Base-by-base conservation (phyloP, 2,329 filamentous ascomycete species). In the Colletotrichum sansevieriae region DNA sequence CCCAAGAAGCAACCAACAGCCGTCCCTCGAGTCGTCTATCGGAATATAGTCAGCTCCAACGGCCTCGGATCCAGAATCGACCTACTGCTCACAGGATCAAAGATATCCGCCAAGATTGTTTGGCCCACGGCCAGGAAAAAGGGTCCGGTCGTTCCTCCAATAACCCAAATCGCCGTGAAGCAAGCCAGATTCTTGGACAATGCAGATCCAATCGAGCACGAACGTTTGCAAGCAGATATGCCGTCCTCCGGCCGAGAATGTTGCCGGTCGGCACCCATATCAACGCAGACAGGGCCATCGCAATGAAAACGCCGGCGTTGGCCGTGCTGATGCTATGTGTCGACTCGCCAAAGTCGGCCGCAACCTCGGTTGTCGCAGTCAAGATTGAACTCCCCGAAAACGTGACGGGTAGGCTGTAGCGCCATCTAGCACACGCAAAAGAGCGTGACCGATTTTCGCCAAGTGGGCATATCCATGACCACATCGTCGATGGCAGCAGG, bases 381-480 rank as follows among this genome's bases (percentile, higher is more conserved):
- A 95, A 79, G 13, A 95, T 88, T 1, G 90, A 90, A 0, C 92
- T 95, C 35, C 89, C 92, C 0, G 91, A 90, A 74, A 97, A 97
- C 2, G 92, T 92, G 68, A 93, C 90, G 57, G 91, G 88, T 68
- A n/a, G n/a, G n/a, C n/a, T n/a, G n/a, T n/a, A 75, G 52, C 4
- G 72, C 71, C 70, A 72, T 73, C 73, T 71, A 75, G 65, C 72
- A 73, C 15, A 71, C 67, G 1, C 67, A 63, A 18, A 70, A 70
- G 8, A 75, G 60, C 2, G 70, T 71, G 9, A 72, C 52, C 57
- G 70, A 72, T 37, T 71, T 72, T 8, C 70, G 65, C 71, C 71
- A 71, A 6, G 59, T 20, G 25, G 71, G 58, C 58, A 73, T 68
- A 29, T 72, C 60, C 57, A 71, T 52, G 25, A 64, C 69, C 4